Evolutionary conservation across 1,139 yeast genomes (phyloP).

Genomic region (Hyphopichia burtonii): DNA sequence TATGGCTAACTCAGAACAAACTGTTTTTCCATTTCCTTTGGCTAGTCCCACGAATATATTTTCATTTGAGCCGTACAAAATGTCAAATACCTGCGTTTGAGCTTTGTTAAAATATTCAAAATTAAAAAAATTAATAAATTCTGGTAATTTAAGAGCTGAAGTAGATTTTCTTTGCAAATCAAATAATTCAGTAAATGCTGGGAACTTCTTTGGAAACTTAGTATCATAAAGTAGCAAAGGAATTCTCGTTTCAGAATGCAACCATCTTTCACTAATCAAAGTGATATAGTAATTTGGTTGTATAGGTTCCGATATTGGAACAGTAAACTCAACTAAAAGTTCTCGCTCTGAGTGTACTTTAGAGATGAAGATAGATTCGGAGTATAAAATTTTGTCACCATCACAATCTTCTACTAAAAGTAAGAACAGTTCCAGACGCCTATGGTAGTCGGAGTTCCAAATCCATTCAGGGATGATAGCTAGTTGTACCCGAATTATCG

Average conservation of each 20-base stretch:
- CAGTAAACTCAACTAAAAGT: conserved; percentile 63
- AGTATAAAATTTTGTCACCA: conserved; percentile 69
- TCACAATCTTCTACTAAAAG: conserved; percentile 80
- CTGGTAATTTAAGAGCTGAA: conserved; percentile 45
- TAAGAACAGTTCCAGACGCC: conserved; percentile 62
- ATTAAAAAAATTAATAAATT: conserved; percentile 44
- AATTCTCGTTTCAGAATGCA: conserved; percentile 64
- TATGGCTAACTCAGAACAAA: conserved; percentile 70
- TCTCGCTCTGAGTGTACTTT: conserved; percentile 50
- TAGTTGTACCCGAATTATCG: conserved; percentile 62
- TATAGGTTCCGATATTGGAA: conserved; percentile 55
- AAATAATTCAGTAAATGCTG: conserved; percentile 56
- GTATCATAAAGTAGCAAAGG: conserved; percentile 61
- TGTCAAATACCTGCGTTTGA: conserved; percentile 68
- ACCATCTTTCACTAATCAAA: conserved; percentile 79
- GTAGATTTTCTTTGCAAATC: conserved; percentile 52
- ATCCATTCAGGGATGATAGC: conserved; percentile 70
- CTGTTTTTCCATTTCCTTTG: conserved; percentile 76
- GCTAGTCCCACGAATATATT: conserved; percentile 67
- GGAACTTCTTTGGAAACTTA: conserved; percentile 65
- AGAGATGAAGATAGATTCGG: conserved; percentile 55
- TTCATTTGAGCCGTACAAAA: conserved; percentile 58
- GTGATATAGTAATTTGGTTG: conserved; percentile 80
- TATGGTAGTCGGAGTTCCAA: conserved; percentile 71
- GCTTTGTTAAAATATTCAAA: conserved; percentile 61